Conservation (phyloP, 106 monocot species). For the Amphibolis antarctica region DNA sequence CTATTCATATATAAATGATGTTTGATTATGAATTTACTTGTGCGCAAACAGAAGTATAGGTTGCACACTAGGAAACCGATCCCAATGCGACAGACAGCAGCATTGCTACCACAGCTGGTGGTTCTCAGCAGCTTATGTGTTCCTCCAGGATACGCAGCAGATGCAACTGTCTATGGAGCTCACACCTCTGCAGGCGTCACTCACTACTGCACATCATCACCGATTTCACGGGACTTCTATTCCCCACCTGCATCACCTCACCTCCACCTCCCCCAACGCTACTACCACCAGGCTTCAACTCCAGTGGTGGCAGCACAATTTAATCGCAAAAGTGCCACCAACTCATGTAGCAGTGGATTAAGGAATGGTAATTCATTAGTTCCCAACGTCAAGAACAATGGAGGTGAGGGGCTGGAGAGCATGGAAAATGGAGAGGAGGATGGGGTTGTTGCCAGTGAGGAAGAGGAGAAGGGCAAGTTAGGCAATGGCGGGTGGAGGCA, state of each 20-base stretch:
- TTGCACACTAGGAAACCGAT: conserved; percentile 52
- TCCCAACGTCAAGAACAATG: not conserved
- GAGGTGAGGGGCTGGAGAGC: not conserved
- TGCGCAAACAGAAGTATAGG: not conserved
- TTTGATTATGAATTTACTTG: too few species aligned
- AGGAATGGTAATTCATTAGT: not conserved
- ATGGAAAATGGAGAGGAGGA: not conserved
- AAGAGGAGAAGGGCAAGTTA: not conserved
- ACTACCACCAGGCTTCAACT: not conserved
- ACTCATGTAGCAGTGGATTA: too few species aligned
- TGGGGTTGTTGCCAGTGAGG: not conserved
- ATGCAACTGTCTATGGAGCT: conserved; percentile 38
- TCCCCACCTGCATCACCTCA: not conserved
- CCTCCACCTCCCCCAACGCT: not conserved
- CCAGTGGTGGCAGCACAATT: not conserved
- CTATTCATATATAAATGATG: not conserved
- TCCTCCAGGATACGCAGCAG: conserved; percentile 62
- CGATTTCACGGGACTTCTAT: conserved; percentile 43
- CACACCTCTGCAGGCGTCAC: conserved; percentile 18
- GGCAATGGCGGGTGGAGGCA: not conserved
- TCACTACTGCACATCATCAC: conserved; percentile 36
- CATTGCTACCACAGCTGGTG: conserved; percentile 49
- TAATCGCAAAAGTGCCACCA: not conserved
- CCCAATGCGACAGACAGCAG: conserved; percentile 11
- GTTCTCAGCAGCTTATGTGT: conserved; percentile 90